Evolutionary conservation across 805 yeast genomes (phyloP), one percentile per base, ranked within the genome.

Genomic region (Pichia cephalocereana): DNA sequence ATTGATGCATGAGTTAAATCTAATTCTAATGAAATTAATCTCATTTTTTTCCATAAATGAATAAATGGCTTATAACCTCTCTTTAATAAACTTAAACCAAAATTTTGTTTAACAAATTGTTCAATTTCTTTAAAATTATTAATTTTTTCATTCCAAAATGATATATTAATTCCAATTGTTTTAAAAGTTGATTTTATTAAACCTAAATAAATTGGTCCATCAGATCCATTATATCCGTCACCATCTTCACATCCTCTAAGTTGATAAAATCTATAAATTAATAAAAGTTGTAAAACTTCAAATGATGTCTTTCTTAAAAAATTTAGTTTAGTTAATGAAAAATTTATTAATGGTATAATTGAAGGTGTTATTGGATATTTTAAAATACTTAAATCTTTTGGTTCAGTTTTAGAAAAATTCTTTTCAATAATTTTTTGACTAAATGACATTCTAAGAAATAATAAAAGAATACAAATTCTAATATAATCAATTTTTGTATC

Each of bases 241-340:
- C 77, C 76, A 54, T 74, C 76, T 54, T 75, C 79, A 6, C 75
- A 78, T 0, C 76, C 65, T 51, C 63, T 54, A 32, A 56, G 60
- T 53, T 63, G 72, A 60, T 76, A 76, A 38, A 65, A 53, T 49
- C 75, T 61, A 36, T 67, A 55, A 40, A 67, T 59, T 40, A 72
- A 51, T 5, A 74, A 60, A 30, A 72, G 63, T 57, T 76, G 81
- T 32, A 76, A 52, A 8, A 73, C 60, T 12, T 70, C 68, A 34
- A 77, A 47, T 36, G 70, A 69, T 7, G 72, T 55, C 46, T 66
- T 65, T 40, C 74, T 60, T 28, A 71, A 56, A 31, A 65, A 57
- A 41, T 72, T 69, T 46, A 69, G 65, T 44, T 67, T 70, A 37
- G 62, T 64, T 38, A 76, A 56, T 38, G 75, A 67, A 15, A 60